Evolutionary conservation across 2,329 filamentous ascomycete species (phyloP).

Genomic region (Aspergillus pseudoviridinutans): DNA sequence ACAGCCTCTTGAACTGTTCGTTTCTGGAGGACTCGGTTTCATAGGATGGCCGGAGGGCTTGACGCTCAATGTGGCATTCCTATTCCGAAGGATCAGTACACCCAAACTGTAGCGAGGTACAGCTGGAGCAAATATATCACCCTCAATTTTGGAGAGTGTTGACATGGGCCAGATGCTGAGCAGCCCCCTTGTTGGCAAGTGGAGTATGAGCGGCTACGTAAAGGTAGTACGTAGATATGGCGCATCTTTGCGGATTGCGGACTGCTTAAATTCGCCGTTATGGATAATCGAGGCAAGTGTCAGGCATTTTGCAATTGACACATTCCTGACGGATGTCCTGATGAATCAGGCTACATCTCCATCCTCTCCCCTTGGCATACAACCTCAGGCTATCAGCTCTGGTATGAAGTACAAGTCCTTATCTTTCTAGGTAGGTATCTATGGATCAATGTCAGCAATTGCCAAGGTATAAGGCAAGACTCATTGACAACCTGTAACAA

Average conservation of each 20-base stretch:
- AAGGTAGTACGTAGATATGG: background rate
- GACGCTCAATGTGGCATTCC: background rate
- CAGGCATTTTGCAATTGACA: background rate
- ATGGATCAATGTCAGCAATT: background rate
- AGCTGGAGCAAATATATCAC: background rate
- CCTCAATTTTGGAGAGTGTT: background rate
- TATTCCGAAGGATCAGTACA: background rate
- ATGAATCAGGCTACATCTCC: too few relatives aligned
- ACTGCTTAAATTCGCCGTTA: background rate
- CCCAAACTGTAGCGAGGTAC: background rate
- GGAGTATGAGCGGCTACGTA: background rate
- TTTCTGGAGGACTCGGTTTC: background rate
- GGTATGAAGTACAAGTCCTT: too few relatives aligned
- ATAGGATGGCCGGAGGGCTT: background rate
- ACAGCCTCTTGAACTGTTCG: background rate
- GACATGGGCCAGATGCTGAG: background rate
- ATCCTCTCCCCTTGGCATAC: too few relatives aligned
- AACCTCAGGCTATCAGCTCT: too few relatives aligned
- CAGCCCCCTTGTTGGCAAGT: background rate
- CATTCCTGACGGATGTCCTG: background rate
- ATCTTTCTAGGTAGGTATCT: too few relatives aligned
- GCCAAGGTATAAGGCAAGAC: background rate
- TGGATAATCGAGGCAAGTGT: background rate
- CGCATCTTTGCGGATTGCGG: background rate
- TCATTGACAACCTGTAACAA: background rate